Evolutionary conservation across 306 rosid species (phyloP).

Genomic region (Vigna nakashimae): DNA sequence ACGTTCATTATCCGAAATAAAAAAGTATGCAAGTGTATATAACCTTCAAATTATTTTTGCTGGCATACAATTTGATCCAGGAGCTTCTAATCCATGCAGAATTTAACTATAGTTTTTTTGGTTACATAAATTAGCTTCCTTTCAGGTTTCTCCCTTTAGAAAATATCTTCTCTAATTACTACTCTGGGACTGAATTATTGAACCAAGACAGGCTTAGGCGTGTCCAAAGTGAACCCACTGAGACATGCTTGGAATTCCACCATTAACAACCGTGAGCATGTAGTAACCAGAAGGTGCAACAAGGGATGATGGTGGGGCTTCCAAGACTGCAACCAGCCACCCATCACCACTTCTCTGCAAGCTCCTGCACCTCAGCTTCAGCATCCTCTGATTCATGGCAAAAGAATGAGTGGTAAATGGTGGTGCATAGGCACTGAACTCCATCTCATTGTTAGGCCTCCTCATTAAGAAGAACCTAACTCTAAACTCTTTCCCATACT

Average conservation of each 20-base stretch:
- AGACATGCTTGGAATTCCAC: constrained; percentile 73
- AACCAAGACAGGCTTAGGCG: constrained; percentile 8
- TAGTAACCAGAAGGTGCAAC: constrained; percentile 80
- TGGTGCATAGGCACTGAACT: constrained; percentile 66
- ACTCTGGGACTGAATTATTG: not conserved
- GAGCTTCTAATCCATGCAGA: not conserved
- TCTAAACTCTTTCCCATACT: constrained; percentile 60
- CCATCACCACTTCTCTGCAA: constrained; percentile 36
- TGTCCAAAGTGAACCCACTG: constrained; percentile 66
- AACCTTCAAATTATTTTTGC: constrained; percentile 4
- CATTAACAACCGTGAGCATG: constrained; percentile 70
- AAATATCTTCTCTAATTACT: not conserved
- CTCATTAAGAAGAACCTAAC: constrained; percentile 53
- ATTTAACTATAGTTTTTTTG: not conserved
- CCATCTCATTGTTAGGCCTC: constrained; percentile 44
- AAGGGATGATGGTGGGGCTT: constrained; percentile 68
- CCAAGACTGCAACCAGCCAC: constrained; percentile 57
- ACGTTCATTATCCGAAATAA: not conserved
- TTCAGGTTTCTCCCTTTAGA: not conserved
- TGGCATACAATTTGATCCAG: not conserved
- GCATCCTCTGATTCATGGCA: constrained; percentile 80
- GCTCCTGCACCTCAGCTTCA: constrained; percentile 61
- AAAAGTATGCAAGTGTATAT: not conserved
- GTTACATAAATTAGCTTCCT: not conserved
- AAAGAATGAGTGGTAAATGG: constrained; percentile 80